Evolutionary conservation across 768 basidiomycete species (phyloP).

Genomic region (Lactifluus volemus): DNA sequence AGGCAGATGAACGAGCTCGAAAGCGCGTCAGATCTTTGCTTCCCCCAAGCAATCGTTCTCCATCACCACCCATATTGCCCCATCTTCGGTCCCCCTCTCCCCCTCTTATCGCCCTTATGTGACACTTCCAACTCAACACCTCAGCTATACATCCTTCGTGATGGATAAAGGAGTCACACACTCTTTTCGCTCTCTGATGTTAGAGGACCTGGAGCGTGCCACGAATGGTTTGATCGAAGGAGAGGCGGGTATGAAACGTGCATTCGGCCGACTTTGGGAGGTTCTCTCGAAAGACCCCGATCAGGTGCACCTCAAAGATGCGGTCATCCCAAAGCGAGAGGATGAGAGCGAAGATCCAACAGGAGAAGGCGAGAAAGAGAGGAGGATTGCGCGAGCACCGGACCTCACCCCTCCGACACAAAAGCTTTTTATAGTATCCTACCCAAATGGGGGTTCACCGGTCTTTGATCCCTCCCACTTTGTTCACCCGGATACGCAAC

Average conservation of each 20-base stretch:
- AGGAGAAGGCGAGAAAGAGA: conserved; percentile 32
- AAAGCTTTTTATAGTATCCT: conserved; percentile 55
- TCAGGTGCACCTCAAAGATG: conserved; percentile 26
- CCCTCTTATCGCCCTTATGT: conserved; percentile 72
- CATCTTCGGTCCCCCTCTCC: conserved; percentile 76
- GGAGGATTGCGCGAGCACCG: conserved; percentile 48
- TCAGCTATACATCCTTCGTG: conserved; percentile 75
- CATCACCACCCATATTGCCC: conserved; percentile 63
- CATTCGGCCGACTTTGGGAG: conserved; percentile 75
- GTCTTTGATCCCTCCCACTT: conserved; percentile 56
- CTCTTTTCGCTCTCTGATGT: conserved; percentile 68
- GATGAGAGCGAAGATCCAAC: conserved; percentile 42
- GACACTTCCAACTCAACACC: conserved; percentile 55
- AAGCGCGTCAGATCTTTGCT: conserved; percentile 67
- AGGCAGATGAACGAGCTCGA: conserved; percentile 79
- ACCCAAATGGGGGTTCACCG: conserved; percentile 37
- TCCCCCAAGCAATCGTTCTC: conserved; percentile 50
- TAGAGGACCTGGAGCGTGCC: conserved; percentile 74
- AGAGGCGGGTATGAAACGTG: conserved; percentile 61
- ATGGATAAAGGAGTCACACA: conserved; percentile 79
- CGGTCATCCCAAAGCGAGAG: conserved; percentile 56
- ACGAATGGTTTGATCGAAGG: conserved; percentile 82
- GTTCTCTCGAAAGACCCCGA: conserved; percentile 67
- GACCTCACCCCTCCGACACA: conserved; percentile 57
- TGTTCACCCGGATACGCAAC: conserved; percentile 53